phyloP scores from a whole-genome alignment of 1,284 basidiomycete genomes.

The Heterobasidion irregulare region DNA sequence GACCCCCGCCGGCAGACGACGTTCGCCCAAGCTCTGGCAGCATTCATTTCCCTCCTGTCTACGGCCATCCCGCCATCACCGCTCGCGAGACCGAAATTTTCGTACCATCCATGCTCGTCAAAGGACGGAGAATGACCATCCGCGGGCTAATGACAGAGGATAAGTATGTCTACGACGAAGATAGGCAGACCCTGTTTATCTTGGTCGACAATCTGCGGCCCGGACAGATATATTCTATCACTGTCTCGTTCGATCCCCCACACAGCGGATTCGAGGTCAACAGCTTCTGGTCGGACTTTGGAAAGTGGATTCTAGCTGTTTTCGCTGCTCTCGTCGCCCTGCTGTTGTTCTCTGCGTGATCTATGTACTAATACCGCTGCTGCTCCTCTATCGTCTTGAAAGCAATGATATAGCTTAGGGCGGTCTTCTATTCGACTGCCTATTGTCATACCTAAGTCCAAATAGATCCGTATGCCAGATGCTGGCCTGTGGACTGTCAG shows the following conservation, averaged over 20 bases:
- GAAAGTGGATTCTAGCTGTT: not conserved
- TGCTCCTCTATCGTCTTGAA: not conserved
- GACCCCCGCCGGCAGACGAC: constrained; percentile 4
- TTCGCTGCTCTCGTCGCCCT: not conserved
- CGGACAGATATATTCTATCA: not conserved
- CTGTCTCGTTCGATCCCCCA: not conserved
- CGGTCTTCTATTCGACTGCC: too few species aligned
- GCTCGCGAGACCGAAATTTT: constrained; percentile 74
- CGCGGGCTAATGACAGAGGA: constrained; percentile 42
- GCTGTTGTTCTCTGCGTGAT: not conserved
- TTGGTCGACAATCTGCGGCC: constrained; percentile 22
- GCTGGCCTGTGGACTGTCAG: too few species aligned
- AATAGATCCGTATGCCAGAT: too few species aligned
- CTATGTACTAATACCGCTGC: not conserved
- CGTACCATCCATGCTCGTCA: constrained; percentile 54
- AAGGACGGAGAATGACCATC: constrained; percentile 50
- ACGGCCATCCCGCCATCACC: constrained; percentile 29
- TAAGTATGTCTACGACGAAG: constrained; percentile 43
- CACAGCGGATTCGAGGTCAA: not conserved
- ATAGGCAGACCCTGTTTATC: constrained; percentile 61
- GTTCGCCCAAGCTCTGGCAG: constrained; percentile 7
- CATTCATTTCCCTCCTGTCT: constrained; percentile 28
- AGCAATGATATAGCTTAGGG: too few species aligned
- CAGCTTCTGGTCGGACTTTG: constrained; percentile 3
- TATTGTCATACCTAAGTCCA: too few species aligned